Evolutionary conservation across 139 green algal genomes (phyloP), one percentile per base, ranked within the genome.

Genomic region (Raphidocelis subcapitata): DNA sequence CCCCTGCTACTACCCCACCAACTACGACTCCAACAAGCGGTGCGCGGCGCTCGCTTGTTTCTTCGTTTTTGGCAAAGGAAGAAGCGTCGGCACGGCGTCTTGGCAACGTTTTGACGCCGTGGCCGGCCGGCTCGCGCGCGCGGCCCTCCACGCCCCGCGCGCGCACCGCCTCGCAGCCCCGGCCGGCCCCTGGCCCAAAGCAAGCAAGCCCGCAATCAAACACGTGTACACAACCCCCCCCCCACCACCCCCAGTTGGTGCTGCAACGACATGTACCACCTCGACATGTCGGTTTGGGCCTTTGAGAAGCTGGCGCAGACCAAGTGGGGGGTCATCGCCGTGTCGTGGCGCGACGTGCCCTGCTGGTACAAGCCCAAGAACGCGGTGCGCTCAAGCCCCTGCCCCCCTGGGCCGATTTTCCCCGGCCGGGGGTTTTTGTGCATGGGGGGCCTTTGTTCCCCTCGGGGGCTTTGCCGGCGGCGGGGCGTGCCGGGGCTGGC

Each of bases 261-360:
- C 72, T 79, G 72, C 44, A 72, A 72, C 23, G 72, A 79, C 61
- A 83, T 80, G 77, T 68, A 78, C 46, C 76, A 82, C 46, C 23
- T 68, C 20, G 62, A 68, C 62, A 15, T 68, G 24, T 36, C 23
- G 8, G 36, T 68, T 8, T 79, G 65, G 72, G 72, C 72, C 3
- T 78, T 67, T 61, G 62, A 74, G 74, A 80, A 65, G 81, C 66
- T 85, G 29, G 75, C 72, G 14, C 71, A 85, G 59, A 76, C 55
- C 16, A 73, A 73, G 51, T 83, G 72, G 71, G 77, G 77, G 12
- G 80, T 85, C 5, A 80, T 85, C 29, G 74, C 52, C 15, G 49
- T 35, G n/a, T 31, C 3, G 2, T 79, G 63, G 63, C 63, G 72
- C 54, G 72, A 79, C n/a, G 72, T 79, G 46, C 62, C 71, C 33